phyloP scores from a whole-genome alignment of 352 stramenopile genomes.

The Halophytophthora polymorphica region DNA sequence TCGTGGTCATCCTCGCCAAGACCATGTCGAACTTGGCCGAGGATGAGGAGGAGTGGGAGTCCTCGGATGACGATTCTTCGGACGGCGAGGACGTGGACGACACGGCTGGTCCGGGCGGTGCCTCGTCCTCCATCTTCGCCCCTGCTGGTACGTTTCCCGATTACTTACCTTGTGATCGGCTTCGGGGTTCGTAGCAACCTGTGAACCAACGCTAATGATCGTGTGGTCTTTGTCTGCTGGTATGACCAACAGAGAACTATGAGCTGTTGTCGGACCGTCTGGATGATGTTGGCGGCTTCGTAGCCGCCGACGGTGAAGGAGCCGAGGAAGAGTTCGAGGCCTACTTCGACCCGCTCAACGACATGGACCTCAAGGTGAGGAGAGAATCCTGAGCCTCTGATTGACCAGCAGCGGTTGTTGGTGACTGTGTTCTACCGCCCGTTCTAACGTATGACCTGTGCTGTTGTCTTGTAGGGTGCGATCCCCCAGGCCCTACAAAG shows the following conservation, averaged over 20 bases:
- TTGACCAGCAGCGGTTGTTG: background rate
- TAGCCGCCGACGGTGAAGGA: constrained; percentile 43
- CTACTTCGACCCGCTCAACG: constrained; percentile 77
- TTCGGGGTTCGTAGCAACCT: background rate
- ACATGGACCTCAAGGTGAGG: constrained; percentile 73
- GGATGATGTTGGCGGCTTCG: constrained; percentile 31
- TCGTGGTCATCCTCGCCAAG: constrained; percentile 71
- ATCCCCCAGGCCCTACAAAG: constrained; percentile 61
- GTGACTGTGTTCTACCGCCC: background rate
- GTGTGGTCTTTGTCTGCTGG: constrained; percentile 5
- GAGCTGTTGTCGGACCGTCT: constrained; percentile 68
- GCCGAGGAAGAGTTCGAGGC: constrained; percentile 78
- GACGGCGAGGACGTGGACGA: constrained; percentile 54
- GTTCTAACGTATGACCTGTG: background rate
- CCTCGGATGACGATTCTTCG: constrained; percentile 64
- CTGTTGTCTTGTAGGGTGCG: constrained; percentile 28
- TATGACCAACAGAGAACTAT: constrained; percentile 52
- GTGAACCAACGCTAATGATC: no score
- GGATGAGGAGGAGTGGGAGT: constrained; percentile 78
- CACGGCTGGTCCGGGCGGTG: constrained; percentile 8
- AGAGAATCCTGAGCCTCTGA: background rate
- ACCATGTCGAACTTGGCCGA: constrained; percentile 65
- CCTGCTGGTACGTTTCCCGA: constrained; percentile 46
- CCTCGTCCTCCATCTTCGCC: constrained; percentile 58
- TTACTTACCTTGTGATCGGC: background rate